Base-by-base conservation (phyloP, 352 stramenopile species). In the Globisporangium spinosum region DNA sequence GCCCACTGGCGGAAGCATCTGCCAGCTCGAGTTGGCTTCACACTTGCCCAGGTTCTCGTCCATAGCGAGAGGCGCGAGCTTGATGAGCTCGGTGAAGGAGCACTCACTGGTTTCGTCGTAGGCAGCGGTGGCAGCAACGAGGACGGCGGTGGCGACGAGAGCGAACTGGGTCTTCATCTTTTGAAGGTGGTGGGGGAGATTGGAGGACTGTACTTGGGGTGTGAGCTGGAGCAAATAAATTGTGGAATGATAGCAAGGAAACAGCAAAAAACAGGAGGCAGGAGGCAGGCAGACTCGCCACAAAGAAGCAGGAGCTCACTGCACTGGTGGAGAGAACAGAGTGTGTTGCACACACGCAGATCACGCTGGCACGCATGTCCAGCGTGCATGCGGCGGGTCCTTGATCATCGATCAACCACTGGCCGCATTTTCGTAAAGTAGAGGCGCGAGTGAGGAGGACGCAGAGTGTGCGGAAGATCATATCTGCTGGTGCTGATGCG, bases 1-100 rank as follows among this genome's bases (percentile, higher is more conserved):
- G 13, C 58, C 70, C 35, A 25, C 25, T 3, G 72, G 75, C 22
- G 75, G 75, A 54, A 82, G 67, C 67, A 82, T 74, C 23, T 63
- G 23, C 70, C 70, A 82, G 29, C 62, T 60, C 29, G 75, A 79
- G 20, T 58, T 67, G 27, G 22, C 25, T 54, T 79, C 62, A 53
- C 75, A 81, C 49, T 57, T 58, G 38, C 8, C 13, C n/a, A 70
- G 17, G 29, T 70, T 70, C 40, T 64, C 55, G 40, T 69, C 40
- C 35, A 22, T 4, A 3, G 23, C 64, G 29, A 69, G 57, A 3
- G 64, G 65, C 5, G 49, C 35, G 51, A 70, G 65, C 65, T 69
- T 70, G 65, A 59, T 43, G 27, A 67, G 15, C 53, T 70, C 65
- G 5, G 58, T 58, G n/a, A 22, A 67, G 6, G 65, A 51, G 49